Evolutionary conservation across 2,329 filamentous ascomycete species (phyloP), one percentile per base, ranked within the genome.

Genomic region (Cercospora brassicicola): DNA sequence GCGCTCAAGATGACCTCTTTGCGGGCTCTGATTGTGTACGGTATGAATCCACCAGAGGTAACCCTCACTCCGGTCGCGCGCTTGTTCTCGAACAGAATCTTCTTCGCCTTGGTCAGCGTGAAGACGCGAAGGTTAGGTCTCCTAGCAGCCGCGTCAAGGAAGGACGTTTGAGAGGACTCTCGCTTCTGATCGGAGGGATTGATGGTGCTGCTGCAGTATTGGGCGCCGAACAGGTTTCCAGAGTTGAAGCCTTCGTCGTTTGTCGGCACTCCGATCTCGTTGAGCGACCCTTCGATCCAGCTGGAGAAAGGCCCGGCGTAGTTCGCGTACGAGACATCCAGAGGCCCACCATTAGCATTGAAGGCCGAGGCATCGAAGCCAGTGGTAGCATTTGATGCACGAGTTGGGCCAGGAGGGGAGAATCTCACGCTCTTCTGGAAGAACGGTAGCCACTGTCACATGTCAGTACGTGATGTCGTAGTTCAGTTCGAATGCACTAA

Each of bases 1-100:
- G 76, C 83, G n/a, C 80, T 80, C 0, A 84, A 66, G 28, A 84
- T 81, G 33, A 83, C 79, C 70, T 83, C 81, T 45, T 79, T 79
- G 6, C 73, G 77, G 0, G 81, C 80, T 0, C 65, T 64, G 48
- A 77, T 67, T 26, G 39, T 75, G 36, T 57, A 69, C 2, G 57
- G 53, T 13, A 60, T n/a, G 11, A 62, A 15, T 5, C 31, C 65
- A 8, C 15, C 39, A 13, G 53, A 18, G 1, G 30, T 53, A 31
- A 74, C 72, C 60, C 70, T 13, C 26, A 76, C 69, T 7, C 73
- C 69, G 0, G 67, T 75, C 18, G 78, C 78, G 1, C 62, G 73
- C 31, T 76, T 75, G 48, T 75, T 67, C 8, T 77, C 62, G 65
- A 79, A 79, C 3, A 79, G 42, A 30, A 80, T 65, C 59, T 65